Conservation (phyloP, 164 flowering plant genomes). For the Euptelea pleiosperma region DNA sequence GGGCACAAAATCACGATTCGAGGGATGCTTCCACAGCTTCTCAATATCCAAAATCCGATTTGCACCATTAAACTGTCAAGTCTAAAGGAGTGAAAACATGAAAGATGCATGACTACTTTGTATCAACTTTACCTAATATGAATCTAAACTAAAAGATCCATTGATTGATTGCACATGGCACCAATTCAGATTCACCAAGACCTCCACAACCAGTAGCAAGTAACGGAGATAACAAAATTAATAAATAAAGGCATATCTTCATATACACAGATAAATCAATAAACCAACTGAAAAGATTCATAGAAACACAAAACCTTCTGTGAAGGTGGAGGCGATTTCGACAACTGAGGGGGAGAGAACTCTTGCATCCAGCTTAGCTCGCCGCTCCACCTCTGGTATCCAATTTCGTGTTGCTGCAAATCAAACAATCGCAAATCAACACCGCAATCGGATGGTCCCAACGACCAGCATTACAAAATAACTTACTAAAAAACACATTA, state of each 20-base stretch:
- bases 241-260: not conserved
- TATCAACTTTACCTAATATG: conserved; percentile 2
- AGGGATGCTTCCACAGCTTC: conserved; percentile 93
- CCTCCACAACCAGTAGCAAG: not conserved
- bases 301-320: conserved; percentile 51
- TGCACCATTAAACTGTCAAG: conserved; percentile 79
- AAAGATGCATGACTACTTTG: conserved; percentile 59
- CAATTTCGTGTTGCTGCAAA: conserved; percentile 50
- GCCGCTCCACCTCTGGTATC: conserved; percentile 27
- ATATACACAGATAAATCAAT: not conserved
- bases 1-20: conserved; percentile 59
- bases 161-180: not conserved
- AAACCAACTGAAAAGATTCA: not conserved
- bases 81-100: conserved; percentile 91
- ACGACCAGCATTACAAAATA: not conserved
- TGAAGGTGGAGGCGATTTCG: conserved; percentile 43
- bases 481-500: not conserved
- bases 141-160: not conserved
- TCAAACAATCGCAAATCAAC: conserved; percentile 23
- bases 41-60: conserved; percentile 34
- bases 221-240: not conserved
- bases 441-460: not conserved
- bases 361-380: conserved; percentile 39
- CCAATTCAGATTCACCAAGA: not conserved
- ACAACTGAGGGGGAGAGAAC: conserved; percentile 38